phyloP scores from a whole-genome alignment of 148 eudicot species.

The Rhododendron simsii region DNA sequence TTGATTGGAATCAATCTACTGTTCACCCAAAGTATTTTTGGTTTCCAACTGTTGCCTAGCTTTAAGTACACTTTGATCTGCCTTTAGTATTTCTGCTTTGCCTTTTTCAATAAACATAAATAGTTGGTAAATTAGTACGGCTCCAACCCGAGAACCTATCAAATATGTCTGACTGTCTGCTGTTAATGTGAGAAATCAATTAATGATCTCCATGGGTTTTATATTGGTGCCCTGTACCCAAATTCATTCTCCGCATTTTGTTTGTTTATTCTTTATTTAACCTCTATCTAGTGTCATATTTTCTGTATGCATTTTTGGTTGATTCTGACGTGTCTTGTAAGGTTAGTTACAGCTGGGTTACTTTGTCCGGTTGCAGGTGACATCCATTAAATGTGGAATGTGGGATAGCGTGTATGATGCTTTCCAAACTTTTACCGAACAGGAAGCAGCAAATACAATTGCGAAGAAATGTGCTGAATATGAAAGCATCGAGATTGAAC shows the following conservation, averaged over 20 bases:
- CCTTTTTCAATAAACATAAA: neutral
- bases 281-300: neutral
- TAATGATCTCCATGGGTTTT: neutral
- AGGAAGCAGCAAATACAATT: conserved; percentile 22
- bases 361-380: conserved; percentile 51
- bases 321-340: neutral
- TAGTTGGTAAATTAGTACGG: neutral
- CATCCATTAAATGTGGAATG: conserved; percentile 66
- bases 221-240: neutral
- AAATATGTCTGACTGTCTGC: neutral
- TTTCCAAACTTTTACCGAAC: conserved; percentile 47
- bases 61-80: neutral
- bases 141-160: neutral
- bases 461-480: conserved; percentile 25
- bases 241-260: neutral
- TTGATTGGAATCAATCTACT: neutral
- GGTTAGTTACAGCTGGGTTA: neutral
- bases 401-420: conserved; percentile 88
- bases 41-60: neutral
- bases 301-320: neutral
- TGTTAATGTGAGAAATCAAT: neutral
- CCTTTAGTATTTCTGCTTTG: neutral
- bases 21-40: neutral
- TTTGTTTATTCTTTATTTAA: neutral
- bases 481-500: conserved; percentile 55